Evolutionary conservation across 805 yeast species (phyloP).

Genomic region (Blastobotrys peoriensis): DNA sequence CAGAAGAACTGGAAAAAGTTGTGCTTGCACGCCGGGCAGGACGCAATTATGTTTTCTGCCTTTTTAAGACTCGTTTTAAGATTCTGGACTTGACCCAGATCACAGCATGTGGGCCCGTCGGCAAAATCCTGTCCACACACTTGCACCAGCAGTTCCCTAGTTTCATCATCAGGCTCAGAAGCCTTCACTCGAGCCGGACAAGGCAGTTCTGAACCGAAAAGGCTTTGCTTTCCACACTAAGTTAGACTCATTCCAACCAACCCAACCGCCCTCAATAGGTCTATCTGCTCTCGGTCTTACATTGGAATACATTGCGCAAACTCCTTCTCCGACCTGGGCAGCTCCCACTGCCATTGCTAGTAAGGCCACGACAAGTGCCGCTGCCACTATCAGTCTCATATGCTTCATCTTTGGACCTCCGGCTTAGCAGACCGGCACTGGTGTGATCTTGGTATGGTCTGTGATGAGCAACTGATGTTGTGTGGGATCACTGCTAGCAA

Average conservation of each 20-base stretch:
- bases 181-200: slow-evolving; percentile 58
- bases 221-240: slow-evolving; percentile 70
- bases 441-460: no score
- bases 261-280: not conserved
- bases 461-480: no score
- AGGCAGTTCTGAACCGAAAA: slow-evolving; percentile 77
- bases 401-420: no score
- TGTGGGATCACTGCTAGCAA: no score
- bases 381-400: no score
- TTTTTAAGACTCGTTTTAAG: slow-evolving; percentile 59
- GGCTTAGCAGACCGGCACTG: no score
- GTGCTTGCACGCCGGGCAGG: slow-evolving; percentile 89
- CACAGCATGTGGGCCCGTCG: slow-evolving; percentile 59
- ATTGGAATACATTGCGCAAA: not conserved
- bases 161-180: slow-evolving; percentile 38
- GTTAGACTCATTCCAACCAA: not conserved
- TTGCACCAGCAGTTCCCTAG: slow-evolving; percentile 41
- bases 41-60: slow-evolving; percentile 74
- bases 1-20: slow-evolving; percentile 80
- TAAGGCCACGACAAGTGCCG: no score
- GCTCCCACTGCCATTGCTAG: no score
- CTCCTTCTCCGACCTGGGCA: not conserved
- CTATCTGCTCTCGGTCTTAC: not conserved
- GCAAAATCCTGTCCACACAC: slow-evolving; percentile 73
- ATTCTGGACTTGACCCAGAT: slow-evolving; percentile 46